Base-by-base conservation (phyloP, 495 filamentous ascomycete genomes). In the Thermochaetoides thermophila region DNA sequence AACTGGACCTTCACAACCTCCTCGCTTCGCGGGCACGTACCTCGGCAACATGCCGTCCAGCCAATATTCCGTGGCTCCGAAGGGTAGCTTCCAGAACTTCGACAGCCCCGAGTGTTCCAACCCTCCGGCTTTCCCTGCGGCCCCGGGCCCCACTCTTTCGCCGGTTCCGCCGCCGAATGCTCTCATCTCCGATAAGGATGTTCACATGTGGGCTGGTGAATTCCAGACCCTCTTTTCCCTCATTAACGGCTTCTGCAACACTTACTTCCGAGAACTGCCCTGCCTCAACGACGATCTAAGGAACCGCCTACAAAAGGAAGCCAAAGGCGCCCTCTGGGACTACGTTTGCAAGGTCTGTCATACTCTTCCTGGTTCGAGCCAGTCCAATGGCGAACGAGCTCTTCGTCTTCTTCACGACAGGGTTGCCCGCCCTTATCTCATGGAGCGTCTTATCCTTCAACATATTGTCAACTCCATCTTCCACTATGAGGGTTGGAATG, bases 401-500 rank as follows among this genome's bases (percentile, higher is more conserved):
- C 24, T 43, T 30, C 17, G 28, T 24, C 39, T 61, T 0, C 35
- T 61, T 0, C 21, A 22, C 13, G 48, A 61, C 23, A 25, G 32
- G 19, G 32, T 36, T 5, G 34, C 44, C 0, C 40, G 57, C 11
- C 37, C 34, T 2, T 51, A 43, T 37, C 43, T 58, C 10, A 26
- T 56, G 4, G 38, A 50, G 39, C 46, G 57, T 12, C 42, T 59
- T 3, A 31, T 49, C 5, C 12, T 53, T 23, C 44, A 46, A 5
- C 51, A 56, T 23, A 43, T 56, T n/a, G 16, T 49, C 12, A 30
- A 37, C 11, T 35, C 40, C 3, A 41, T 60, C 18, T 44, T 51
- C 30, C 30, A 19, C 10, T 14, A 40, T 8, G 40, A 52, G 2
- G 42, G 38, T 14, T 61, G 48, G 38, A 26, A 38, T 11, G 31